phyloP scores from a whole-genome alignment of 495 filamentous ascomycete genomes.

The Tuber aestivum region DNA sequence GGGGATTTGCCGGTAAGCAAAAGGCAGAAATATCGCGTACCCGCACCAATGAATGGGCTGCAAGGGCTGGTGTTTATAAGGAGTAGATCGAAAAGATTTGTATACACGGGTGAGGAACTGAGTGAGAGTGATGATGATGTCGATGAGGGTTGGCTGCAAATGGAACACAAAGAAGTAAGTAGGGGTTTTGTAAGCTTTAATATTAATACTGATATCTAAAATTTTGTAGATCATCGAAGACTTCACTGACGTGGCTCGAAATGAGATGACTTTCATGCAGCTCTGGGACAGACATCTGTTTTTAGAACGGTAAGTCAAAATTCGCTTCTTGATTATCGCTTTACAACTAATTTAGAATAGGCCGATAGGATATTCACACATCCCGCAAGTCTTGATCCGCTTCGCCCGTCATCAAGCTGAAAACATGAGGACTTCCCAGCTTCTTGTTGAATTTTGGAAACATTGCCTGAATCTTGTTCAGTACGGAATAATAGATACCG shows the following conservation, averaged over 20 bases:
- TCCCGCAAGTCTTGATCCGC: conserved; percentile 36
- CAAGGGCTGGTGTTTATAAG: conserved; percentile 36
- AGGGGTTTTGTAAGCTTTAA: conserved; percentile 7
- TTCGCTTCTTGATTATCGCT: not conserved
- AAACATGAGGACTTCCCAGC: conserved; percentile 22
- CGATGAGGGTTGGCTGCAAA: conserved; percentile 40
- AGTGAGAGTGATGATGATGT: conserved; percentile 43
- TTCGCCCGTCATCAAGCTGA: conserved; percentile 31
- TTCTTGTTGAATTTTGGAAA: conserved; percentile 41
- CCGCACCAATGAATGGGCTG: conserved; percentile 29
- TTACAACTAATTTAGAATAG: not conserved
- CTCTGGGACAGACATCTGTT: conserved; percentile 41
- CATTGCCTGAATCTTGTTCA: conserved; percentile 40
- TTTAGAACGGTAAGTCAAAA: conserved; percentile 33
- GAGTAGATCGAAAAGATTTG: conserved; percentile 38
- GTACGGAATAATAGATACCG: conserved; percentile 35
- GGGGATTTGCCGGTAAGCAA: conserved; percentile 21
- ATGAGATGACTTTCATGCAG: conserved; percentile 40
- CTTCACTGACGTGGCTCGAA: conserved; percentile 37
- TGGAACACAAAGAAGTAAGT: conserved; percentile 42
- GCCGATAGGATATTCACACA: conserved; percentile 33
- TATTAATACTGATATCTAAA: conserved; percentile 16
- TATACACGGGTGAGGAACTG: conserved; percentile 34
- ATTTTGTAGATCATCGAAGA: conserved; percentile 40
- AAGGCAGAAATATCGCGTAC: conserved; percentile 31